Evolutionary conservation across 2,329 filamentous ascomycete species (phyloP).

Genomic region (Xylaria sp.): DNA sequence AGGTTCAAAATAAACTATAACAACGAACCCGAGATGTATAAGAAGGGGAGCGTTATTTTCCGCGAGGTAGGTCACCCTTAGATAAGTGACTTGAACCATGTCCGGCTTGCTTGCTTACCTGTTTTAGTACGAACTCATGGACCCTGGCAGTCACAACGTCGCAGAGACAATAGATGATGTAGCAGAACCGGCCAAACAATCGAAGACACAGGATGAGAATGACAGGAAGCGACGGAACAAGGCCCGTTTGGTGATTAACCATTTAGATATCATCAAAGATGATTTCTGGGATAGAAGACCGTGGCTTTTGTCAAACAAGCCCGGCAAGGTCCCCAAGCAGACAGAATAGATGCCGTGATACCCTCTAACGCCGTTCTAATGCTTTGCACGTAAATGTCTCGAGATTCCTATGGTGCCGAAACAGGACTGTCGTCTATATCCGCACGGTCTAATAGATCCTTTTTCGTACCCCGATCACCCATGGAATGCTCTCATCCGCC

Average conservation of each 20-base stretch:
- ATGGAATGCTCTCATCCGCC: constrained; percentile 29
- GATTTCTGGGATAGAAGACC: constrained; percentile 90
- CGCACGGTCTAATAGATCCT: not conserved
- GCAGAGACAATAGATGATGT: constrained; percentile 53
- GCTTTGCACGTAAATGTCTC: constrained; percentile 18
- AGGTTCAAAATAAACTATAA: constrained; percentile 96
- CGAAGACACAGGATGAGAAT: constrained; percentile 82
- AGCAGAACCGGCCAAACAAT: constrained; percentile 62
- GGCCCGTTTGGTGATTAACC: constrained; percentile 79
- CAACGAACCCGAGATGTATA: constrained; percentile 89
- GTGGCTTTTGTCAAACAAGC: constrained; percentile 80
- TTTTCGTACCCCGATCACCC: constrained; percentile 16
- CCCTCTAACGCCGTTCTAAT: constrained; percentile 26
- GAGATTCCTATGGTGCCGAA: constrained; percentile 8
- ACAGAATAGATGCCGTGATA: constrained; percentile 36
- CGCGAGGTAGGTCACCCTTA: constrained; percentile 65
- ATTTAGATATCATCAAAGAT: constrained; percentile 93
- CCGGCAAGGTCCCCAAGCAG: constrained; percentile 71
- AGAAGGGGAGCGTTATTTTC: constrained; percentile 90
- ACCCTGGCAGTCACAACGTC: constrained; percentile 57
- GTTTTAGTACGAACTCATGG: constrained; percentile 72
- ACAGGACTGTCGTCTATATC: not conserved
- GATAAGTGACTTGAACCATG: not conserved
- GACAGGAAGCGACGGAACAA: constrained; percentile 81
- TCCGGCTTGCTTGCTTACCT: constrained; percentile 34